Conservation (phyloP, 2,329 filamentous ascomycete species). For the Nemania serpens region DNA sequence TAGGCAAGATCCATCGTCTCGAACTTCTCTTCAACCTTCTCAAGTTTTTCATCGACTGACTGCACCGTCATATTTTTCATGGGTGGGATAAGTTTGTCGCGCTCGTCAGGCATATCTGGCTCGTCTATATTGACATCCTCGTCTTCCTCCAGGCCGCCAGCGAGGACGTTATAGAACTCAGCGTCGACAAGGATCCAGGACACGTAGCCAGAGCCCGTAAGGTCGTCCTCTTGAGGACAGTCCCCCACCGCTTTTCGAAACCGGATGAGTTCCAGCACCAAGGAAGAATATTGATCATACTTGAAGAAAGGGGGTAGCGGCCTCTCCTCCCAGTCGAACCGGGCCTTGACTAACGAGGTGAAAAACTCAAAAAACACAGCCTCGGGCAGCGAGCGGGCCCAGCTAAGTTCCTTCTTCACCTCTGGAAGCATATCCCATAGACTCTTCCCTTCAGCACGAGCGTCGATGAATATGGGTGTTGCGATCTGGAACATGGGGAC, state of each 20-base stretch:
- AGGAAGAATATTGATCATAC: not conserved
- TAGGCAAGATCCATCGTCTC: not conserved
- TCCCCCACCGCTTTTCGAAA: constrained; percentile 12
- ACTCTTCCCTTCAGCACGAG: not conserved
- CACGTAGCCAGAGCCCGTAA: not conserved
- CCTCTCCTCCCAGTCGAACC: constrained; percentile 3
- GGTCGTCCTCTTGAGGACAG: not conserved
- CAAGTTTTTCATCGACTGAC: no score
- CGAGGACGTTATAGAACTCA: constrained; percentile 1
- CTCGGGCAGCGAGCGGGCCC: not conserved
- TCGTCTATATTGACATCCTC: not conserved
- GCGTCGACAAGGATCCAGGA: constrained; percentile 19
- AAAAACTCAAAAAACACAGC: constrained; percentile 17
- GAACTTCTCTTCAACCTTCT: not conserved
- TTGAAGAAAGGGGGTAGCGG: not conserved
- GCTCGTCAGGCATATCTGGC: not conserved
- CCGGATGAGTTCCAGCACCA: constrained; percentile 1
- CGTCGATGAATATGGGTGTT: constrained; percentile 4
- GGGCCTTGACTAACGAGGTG: constrained; percentile 8
- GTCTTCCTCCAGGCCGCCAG: constrained; percentile 5
- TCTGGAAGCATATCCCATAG: constrained; percentile 17
- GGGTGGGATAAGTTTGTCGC: not conserved
- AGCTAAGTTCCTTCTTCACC: constrained; percentile 7
- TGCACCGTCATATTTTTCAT: not conserved
- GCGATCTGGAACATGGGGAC: constrained; percentile 14